Base-by-base conservation (phyloP, 805 yeast genomes). In the Candida sphagnicola region DNA sequence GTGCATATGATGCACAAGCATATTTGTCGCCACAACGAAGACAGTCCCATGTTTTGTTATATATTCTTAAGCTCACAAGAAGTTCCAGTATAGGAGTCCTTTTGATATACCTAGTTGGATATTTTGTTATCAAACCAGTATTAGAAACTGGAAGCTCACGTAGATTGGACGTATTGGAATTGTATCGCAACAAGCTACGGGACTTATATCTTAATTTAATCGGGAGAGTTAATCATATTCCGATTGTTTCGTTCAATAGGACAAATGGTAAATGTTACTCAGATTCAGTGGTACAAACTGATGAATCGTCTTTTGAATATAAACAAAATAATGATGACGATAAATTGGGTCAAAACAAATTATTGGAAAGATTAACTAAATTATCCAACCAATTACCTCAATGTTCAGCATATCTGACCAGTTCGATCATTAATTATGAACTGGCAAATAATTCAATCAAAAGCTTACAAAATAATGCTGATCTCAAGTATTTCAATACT, bases 201-300 rank as follows among this genome's bases (percentile, higher is more conserved):
- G 72, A 64, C 43, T 47, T 58, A 29, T 68, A 65, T 43, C 46
- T 68, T 17, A 57, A 51, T 25, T 43, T 61, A 24, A 54, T 66
- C 11, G 53, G 63, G 8, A 48, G 57, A 30, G 70, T 68, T 5
- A 56, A 58, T 28, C 43, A 62, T 29, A 64, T 68, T 5, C 74
- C 74, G 3, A 63, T 67, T 16, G 67, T 67, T 15, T 62, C 64
- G n/a, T 49, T 64, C 34, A 52, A 54, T 28, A 51, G 53, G 41
- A 39, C 50, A 13, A 49, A 48, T 32, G 64, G 61, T 2, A 64
- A 57, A 42, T 51, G 56, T 13, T 59, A 56, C 28, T 58, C 67
- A 3, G 74, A 68, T 40, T 62, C 66, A 3, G 55, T 68, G 4
- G 49, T 58, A 29, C 74, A 68, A 44, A 67, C 74, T 2, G 57